These are phyloP conservation scores for Leccinum angustisporum DNA, from an alignment of 1,284 basidiomycete genomes.

Conservation along the genomic window DNA sequence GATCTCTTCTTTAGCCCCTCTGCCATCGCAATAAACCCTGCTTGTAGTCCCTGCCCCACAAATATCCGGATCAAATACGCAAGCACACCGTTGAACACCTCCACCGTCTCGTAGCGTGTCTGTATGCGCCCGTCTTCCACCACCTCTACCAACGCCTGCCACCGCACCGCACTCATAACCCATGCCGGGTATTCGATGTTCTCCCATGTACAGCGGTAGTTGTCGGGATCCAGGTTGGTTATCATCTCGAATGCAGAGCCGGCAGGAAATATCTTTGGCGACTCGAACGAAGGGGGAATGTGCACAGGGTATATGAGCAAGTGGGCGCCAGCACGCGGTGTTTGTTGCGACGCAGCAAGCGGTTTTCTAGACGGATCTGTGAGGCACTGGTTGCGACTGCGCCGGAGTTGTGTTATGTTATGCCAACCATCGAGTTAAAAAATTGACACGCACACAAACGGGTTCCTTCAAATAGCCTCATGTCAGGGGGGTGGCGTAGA, in stretches of 20 bases:
- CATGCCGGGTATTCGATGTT: conserved; percentile 44
- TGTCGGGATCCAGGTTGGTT: conserved; percentile 49
- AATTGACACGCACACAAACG: conserved; percentile 53
- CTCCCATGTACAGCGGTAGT: conserved; percentile 59
- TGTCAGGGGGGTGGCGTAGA: background rate
- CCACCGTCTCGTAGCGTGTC: conserved; percentile 65
- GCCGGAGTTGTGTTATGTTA: background rate
- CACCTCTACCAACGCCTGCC: conserved; percentile 59
- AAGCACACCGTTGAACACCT: conserved; percentile 56
- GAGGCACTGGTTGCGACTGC: conserved; percentile 56
- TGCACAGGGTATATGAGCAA: conserved; percentile 52
- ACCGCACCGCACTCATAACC: conserved; percentile 55
- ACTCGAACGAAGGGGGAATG: conserved; percentile 55
- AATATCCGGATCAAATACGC: conserved; percentile 57
- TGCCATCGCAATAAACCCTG: conserved; percentile 55
- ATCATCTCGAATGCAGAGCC: conserved; percentile 43
- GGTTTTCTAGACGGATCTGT: conserved; percentile 43
- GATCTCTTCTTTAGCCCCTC: conserved; percentile 54
- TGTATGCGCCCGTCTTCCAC: conserved; percentile 41
- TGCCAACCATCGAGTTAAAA: background rate
- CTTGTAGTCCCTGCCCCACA: conserved; percentile 41
- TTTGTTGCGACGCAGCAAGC: conserved; percentile 41
- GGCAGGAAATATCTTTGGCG: conserved; percentile 35
- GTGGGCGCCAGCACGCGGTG: conserved; percentile 45
- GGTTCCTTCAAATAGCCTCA: conserved; percentile 48